Evolutionary conservation across 176 grass and related monocot species (phyloP).

Genomic region (Pharus latifolius): DNA sequence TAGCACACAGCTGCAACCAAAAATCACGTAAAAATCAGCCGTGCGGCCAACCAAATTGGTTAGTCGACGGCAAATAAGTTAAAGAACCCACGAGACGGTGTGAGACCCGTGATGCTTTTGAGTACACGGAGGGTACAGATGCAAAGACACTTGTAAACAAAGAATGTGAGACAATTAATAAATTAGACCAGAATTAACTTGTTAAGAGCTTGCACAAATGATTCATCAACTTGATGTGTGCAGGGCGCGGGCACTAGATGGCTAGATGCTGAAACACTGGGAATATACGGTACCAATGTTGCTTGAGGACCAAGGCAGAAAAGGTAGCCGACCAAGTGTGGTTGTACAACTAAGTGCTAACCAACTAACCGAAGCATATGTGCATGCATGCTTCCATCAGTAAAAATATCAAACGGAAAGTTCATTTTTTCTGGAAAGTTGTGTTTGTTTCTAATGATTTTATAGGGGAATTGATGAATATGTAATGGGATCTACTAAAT

Average conservation of each 20-base stretch:
- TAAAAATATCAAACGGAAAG: background rate
- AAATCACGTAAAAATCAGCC: background rate
- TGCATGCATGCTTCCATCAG: background rate
- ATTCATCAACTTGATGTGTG: background rate
- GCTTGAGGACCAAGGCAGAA: background rate
- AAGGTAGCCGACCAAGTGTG: background rate
- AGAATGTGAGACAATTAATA: background rate
- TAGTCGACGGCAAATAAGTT: background rate
- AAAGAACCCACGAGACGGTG: background rate
- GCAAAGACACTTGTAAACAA: no score
- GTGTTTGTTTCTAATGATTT: no score
- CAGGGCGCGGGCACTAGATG: background rate
- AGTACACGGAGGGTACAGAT: background rate
- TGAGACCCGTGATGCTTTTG: constrained; percentile 1
- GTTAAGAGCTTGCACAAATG: background rate
- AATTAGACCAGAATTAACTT: background rate
- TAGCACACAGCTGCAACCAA: background rate
- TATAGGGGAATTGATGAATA: no score
- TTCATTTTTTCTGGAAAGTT: no score
- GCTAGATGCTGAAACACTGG: background rate
- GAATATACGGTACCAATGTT: background rate
- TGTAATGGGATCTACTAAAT: no score
- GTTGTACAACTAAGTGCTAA: background rate
- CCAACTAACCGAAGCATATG: no score
- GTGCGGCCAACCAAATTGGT: constrained; percentile 9